Conservation (phyloP, 768 basidiomycete genomes). For the Calocera viscosa region DNA sequence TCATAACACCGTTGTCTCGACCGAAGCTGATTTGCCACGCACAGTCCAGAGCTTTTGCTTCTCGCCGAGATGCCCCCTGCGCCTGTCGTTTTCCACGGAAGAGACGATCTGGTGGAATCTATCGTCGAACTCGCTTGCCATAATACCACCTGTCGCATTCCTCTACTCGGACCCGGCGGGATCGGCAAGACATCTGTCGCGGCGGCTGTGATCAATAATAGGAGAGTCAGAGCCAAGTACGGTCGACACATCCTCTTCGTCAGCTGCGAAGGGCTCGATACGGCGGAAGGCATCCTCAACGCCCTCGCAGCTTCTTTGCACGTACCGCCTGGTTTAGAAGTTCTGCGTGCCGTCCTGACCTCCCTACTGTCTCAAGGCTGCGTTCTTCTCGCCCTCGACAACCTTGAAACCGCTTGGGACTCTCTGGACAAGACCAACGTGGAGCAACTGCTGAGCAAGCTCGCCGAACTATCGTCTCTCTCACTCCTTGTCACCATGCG, state of each 20-base stretch:
- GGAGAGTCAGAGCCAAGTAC: slow-evolving; percentile 20
- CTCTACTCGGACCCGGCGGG: slow-evolving; percentile 27
- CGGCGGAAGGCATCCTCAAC: slow-evolving; percentile 22
- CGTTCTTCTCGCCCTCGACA: slow-evolving; percentile 29
- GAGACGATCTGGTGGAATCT: no score
- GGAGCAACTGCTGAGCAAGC: slow-evolving; percentile 20
- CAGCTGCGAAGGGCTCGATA: slow-evolving; percentile 27
- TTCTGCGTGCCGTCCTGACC: slow-evolving; percentile 15
- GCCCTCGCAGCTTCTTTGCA: slow-evolving; percentile 21
- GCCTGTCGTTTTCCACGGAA: no score
- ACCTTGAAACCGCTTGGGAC: slow-evolving; percentile 35
- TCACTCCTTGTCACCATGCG: no score
- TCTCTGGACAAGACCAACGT: slow-evolving; percentile 19
- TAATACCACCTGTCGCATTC: no score
- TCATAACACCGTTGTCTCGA: no score
- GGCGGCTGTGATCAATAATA: slow-evolving; percentile 25
- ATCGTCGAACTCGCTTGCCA: no score
- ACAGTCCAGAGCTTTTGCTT: no score
- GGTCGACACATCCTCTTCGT: slow-evolving; percentile 25
- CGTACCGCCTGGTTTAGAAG: slow-evolving; percentile 20
- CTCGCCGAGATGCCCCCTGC: no score
- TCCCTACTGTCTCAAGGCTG: slow-evolving; percentile 16
- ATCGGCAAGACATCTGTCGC: slow-evolving; percentile 34
- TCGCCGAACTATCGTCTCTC: no score
- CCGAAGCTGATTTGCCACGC: no score